Evolutionary conservation across 805 yeast species (phyloP).

Genomic region (Sporopachydermia lactativora): DNA sequence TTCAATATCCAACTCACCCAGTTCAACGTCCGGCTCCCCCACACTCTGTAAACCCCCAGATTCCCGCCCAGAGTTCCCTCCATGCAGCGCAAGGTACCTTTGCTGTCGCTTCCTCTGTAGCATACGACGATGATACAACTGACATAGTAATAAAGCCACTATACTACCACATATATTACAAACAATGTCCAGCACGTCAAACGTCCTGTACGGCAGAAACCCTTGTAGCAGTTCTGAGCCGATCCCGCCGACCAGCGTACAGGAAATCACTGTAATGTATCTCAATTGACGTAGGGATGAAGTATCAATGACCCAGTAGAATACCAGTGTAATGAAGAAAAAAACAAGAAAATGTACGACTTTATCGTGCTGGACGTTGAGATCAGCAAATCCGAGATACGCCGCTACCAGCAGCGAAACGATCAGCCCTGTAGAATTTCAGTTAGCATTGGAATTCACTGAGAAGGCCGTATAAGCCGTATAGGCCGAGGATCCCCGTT

Average conservation of each 20-base stretch:
- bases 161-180: background rate
- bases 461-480: too few relatives aligned
- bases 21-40: background rate
- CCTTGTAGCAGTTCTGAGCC: constrained; percentile 25
- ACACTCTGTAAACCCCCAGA: too few relatives aligned
- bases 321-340: constrained; percentile 21
- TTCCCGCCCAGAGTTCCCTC: too few relatives aligned
- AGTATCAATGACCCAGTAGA: constrained; percentile 28
- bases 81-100: background rate
- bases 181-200: constrained; percentile 22
- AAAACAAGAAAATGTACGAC: constrained; percentile 22
- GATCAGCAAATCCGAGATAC: constrained; percentile 15
- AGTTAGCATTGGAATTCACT: too few relatives aligned
- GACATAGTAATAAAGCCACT: background rate
- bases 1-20: background rate
- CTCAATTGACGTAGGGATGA: constrained; percentile 20
- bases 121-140: background rate
- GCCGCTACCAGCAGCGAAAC: constrained; percentile 2
- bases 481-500: too few relatives aligned
- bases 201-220: constrained; percentile 19
- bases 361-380: constrained; percentile 26
- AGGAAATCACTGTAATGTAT: constrained; percentile 19
- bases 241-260: constrained; percentile 21
- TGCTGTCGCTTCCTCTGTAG: background rate
- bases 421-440: too few relatives aligned